These are phyloP conservation scores for Macrophomina phaseolina DNA, from an alignment of 2,329 filamentous ascomycete species.

Conservation along the genomic window DNA sequence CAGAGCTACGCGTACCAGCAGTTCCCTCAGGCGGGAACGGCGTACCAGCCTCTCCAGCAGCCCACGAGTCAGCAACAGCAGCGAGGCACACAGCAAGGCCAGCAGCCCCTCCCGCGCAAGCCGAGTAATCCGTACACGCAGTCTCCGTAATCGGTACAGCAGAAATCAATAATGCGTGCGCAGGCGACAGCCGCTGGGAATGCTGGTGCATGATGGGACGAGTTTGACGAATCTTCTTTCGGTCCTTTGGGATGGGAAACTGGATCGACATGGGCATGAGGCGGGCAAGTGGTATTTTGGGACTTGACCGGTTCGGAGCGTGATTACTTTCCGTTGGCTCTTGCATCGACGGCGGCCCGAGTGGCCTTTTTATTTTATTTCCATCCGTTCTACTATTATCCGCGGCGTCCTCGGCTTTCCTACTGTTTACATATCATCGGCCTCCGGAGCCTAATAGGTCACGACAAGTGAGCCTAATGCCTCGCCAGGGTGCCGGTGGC, in stretches of 20 bases:
- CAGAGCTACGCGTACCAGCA: slow-evolving; percentile 10
- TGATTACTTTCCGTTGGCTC: background rate
- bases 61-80: slow-evolving; percentile 3
- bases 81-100: slow-evolving; percentile 14
- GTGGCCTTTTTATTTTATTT: background rate
- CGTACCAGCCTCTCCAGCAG: slow-evolving; percentile 4
- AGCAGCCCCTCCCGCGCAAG: slow-evolving; percentile 5
- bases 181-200: background rate
- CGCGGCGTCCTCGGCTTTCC: background rate
- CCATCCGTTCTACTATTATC: background rate
- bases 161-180: background rate
- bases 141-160: background rate
- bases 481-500: background rate
- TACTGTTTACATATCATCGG: background rate
- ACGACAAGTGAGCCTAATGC: background rate
- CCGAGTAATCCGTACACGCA: slow-evolving; percentile 10
- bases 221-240: slow-evolving; percentile 25
- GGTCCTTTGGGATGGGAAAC: slow-evolving; percentile 8
- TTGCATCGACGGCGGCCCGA: slow-evolving; percentile 8
- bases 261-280: background rate
- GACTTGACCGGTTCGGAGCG: background rate
- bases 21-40: background rate
- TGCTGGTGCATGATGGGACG: background rate
- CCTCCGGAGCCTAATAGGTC: background rate
- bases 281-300: background rate